Percentiles rank a stretch among this genome's conserved stretches.
phyloP scores from a whole-genome alignment of 768 basidiomycete species.

The Pilatotrama ljubarskyi region DNA sequence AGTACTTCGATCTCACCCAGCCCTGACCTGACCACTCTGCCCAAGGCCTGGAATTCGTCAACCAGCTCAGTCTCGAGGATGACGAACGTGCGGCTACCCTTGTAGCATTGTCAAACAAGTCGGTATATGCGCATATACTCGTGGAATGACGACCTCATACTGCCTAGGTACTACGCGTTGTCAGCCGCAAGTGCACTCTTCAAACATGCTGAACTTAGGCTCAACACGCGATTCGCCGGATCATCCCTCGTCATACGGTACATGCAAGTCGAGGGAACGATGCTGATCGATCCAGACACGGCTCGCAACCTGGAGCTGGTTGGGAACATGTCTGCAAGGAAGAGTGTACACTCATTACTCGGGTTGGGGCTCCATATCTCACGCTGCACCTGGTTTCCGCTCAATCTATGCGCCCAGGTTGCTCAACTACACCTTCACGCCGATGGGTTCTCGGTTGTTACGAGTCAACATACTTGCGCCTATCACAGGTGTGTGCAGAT shows the following conservation, averaged over 20 bases:
- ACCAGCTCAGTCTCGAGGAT: constrained; percentile 76
- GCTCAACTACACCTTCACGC: constrained; percentile 81
- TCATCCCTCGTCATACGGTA: constrained; percentile 75
- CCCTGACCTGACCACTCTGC: not conserved
- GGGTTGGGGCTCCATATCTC: constrained; percentile 47
- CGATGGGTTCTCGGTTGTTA: constrained; percentile 85
- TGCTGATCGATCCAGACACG: constrained; percentile 93
- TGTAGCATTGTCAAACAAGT: constrained; percentile 81
- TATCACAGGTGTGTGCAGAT: constrained; percentile 52
- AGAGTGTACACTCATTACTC: constrained; percentile 74
- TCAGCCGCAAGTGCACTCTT: constrained; percentile 86
- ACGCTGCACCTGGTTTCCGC: not conserved
- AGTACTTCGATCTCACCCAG: not conserved
- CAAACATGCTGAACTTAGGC: constrained; percentile 72
- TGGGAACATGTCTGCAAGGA: constrained; percentile 66
- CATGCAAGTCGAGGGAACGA: constrained; percentile 82
- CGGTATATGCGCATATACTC: constrained; percentile 35
- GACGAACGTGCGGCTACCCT: constrained; percentile 81
- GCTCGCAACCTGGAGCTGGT: constrained; percentile 89
- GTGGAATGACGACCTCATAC: not conserved
- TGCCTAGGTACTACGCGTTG: constrained; percentile 78
- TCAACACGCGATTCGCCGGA: constrained; percentile 70
- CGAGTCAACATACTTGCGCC: constrained; percentile 83
- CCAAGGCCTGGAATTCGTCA: constrained; percentile 75
- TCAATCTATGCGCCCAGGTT: constrained; percentile 40